phyloP scores from a whole-genome alignment of 768 basidiomycete genomes.

The Lentinus tigrinus region DNA sequence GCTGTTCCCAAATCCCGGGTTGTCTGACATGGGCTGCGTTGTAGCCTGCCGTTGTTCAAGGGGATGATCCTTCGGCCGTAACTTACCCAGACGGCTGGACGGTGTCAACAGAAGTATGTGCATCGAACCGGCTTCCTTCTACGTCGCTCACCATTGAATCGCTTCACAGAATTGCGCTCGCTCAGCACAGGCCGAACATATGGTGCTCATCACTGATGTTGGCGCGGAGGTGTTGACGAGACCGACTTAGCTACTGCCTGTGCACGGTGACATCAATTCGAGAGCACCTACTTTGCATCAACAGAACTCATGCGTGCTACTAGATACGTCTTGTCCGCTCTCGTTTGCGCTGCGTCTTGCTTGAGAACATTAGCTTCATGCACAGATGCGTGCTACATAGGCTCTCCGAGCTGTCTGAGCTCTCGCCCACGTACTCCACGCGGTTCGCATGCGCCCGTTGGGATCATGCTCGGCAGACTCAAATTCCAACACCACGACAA shows the following conservation, averaged over 20 bases:
- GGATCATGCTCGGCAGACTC: too few relatives aligned
- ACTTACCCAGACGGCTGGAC: constrained; percentile 94
- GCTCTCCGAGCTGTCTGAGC: too few relatives aligned
- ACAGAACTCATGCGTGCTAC: too few relatives aligned
- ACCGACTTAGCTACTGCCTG: neutral
- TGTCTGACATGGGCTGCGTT: neutral
- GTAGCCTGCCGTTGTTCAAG: constrained; percentile 79
- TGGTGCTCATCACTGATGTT: constrained; percentile 75
- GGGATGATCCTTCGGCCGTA: constrained; percentile 62
- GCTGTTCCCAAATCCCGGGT: neutral
- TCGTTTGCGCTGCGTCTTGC: too few relatives aligned
- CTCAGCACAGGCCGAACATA: constrained; percentile 86
- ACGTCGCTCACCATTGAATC: neutral
- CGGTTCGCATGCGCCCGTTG: too few relatives aligned
- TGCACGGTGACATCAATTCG: too few relatives aligned
- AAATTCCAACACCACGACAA: too few relatives aligned
- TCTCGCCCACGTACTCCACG: too few relatives aligned
- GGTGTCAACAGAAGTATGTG: constrained; percentile 75
- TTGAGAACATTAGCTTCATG: too few relatives aligned
- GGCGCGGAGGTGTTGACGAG: constrained; percentile 79
- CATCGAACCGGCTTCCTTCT: neutral
- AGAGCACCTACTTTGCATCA: too few relatives aligned
- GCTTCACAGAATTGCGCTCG: constrained; percentile 68
- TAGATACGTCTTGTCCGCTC: too few relatives aligned
- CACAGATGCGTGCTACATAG: too few relatives aligned